phyloP scores from a whole-genome alignment of 208 protist genomes.

The Dictyostelium gargantuum region DNA sequence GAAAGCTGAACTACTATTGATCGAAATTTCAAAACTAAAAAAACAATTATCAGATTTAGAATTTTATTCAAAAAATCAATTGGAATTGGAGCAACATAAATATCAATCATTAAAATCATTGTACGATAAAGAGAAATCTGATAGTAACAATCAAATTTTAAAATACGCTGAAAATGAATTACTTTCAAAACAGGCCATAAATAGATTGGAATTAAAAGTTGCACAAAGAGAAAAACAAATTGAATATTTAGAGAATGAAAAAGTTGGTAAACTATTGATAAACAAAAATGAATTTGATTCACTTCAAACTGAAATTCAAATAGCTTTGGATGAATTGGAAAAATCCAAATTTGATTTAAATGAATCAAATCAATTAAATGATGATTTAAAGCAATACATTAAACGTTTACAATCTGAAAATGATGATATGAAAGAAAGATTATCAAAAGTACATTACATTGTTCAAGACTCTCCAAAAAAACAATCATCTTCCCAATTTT shows the following conservation, averaged over 20 bases:
- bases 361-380: background rate
- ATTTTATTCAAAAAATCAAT: background rate
- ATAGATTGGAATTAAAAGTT: background rate
- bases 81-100: background rate
- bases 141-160: background rate
- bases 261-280: background rate
- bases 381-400: background rate
- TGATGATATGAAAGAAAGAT: constrained; percentile 52
- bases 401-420: background rate
- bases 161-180: background rate
- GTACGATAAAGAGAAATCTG: background rate
- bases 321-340: background rate
- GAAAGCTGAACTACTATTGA: background rate
- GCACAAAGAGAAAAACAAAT: background rate
- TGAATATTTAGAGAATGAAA: background rate
- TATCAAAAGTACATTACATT: constrained; percentile 36
- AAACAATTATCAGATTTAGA: background rate
- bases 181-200: background rate
- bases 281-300: background rate
- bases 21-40: background rate
- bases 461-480: constrained; percentile 27
- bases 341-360: background rate
- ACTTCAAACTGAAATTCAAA: background rate
- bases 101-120: background rate
- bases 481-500: no score